Conservation (phyloP, 2,329 filamentous ascomycete genomes). For the Rasamsonia emersonii region DNA sequence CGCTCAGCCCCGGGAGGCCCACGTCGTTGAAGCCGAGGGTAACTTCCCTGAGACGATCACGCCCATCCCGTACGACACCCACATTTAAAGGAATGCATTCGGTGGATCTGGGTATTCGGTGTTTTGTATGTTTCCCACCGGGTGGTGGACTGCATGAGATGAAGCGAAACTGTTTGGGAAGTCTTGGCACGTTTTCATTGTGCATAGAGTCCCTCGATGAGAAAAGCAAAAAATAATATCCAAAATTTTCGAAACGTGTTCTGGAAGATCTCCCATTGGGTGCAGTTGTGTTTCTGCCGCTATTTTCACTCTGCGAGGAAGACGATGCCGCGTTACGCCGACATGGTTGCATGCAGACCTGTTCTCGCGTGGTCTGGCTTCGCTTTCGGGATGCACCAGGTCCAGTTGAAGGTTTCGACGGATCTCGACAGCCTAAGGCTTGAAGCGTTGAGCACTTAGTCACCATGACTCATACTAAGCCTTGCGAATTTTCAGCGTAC, state of each 20-base stretch:
- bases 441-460: no score
- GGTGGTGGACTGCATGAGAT: conserved; percentile 30
- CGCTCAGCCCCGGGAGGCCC: conserved; percentile 66
- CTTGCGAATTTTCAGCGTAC: no score
- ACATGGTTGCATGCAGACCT: no score
- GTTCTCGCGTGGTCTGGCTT: no score
- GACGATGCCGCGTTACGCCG: no score
- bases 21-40: conserved; percentile 70
- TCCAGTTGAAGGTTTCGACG: no score
- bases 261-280: neutral
- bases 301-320: no score
- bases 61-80: conserved; percentile 94
- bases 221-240: conserved; percentile 28
- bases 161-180: conserved; percentile 31
- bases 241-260: conserved; percentile 19
- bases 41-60: conserved; percentile 85
- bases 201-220: conserved; percentile 39
- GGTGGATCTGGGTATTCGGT: conserved; percentile 31
- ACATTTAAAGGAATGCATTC: conserved; percentile 61
- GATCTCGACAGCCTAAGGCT: no score
- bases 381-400: no score
- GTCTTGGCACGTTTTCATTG: conserved; percentile 29
- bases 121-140: conserved; percentile 27
- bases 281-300: no score
- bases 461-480: no score